A percentile compares a stretch with the other conserved stretches of the same genome.
These are phyloP conservation scores for Deinandra increscens DNA, from an alignment of 129 eudicot genomes.

Conservation along the genomic window DNA sequence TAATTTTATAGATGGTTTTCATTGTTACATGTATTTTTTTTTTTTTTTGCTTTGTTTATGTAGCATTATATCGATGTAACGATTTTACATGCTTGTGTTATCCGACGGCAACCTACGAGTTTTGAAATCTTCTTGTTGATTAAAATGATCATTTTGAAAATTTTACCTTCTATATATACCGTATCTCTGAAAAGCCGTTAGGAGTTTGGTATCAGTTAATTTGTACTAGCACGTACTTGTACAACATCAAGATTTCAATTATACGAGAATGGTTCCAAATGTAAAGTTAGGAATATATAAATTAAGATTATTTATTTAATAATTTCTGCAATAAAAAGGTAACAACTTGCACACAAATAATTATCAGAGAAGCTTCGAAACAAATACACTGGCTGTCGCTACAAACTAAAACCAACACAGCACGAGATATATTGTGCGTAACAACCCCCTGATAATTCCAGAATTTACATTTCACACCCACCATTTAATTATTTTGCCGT, in stretches of 20 bases:
- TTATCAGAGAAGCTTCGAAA: conserved; percentile 37
- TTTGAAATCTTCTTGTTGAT: too few species aligned
- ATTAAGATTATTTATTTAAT: neutral
- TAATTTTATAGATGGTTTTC: too few species aligned
- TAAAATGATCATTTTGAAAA: too few species aligned
- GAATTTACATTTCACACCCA: conserved; percentile 22
- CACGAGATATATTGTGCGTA: conserved; percentile 34
- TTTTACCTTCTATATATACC: too few species aligned
- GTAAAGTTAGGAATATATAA: neutral
- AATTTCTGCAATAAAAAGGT: neutral
- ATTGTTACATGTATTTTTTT: too few species aligned
- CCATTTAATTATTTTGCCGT: conserved; percentile 31
- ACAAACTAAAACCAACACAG: conserved; percentile 25
- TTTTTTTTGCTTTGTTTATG: too few species aligned
- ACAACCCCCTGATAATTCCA: conserved; percentile 29
- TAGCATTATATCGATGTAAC: too few species aligned
- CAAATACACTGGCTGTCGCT: conserved; percentile 40
- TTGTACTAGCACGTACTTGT: conserved; percentile 24
- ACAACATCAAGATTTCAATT: conserved; percentile 1
- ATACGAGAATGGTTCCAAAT: too few species aligned
- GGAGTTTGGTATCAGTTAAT: conserved; percentile 9
- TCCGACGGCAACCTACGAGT: too few species aligned
- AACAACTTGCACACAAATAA: neutral
- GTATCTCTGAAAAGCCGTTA: neutral
- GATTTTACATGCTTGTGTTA: too few species aligned